phyloP scores from a whole-genome alignment of 1,284 basidiomycete species.

The Boletus semigastroideus region DNA sequence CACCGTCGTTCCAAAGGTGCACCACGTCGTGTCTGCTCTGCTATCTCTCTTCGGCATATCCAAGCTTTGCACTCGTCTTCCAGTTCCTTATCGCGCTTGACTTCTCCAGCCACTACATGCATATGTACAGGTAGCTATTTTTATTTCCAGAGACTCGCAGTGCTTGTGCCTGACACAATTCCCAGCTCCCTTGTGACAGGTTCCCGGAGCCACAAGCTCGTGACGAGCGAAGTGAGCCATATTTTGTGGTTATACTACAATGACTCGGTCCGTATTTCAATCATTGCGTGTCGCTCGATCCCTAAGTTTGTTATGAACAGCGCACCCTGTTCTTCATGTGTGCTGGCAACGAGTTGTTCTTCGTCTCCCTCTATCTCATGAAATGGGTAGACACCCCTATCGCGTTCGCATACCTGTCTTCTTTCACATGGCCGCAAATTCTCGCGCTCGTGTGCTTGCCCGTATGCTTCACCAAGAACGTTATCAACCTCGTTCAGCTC shows the following conservation, averaged over 20 bases:
- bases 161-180: conserved; percentile 4
- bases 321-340: conserved; percentile 90
- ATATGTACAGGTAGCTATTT: conserved; percentile 90
- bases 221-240: conserved; percentile 88
- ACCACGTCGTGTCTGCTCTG: conserved; percentile 95
- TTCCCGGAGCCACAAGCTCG: conserved; percentile 88
- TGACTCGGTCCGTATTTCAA: conserved; percentile 59
- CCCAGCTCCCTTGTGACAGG: conserved; percentile 90
- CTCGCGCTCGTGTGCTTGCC: conserved; percentile 70
- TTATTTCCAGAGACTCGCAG: background rate
- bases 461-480: conserved; percentile 83
- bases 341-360: conserved; percentile 97
- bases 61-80: conserved; percentile 80
- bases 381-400: conserved; percentile 78
- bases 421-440: conserved; percentile 80
- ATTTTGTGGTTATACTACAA: conserved; percentile 96
- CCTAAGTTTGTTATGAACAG: conserved; percentile 38
- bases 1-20: conserved; percentile 57
- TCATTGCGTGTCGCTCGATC: conserved; percentile 4
- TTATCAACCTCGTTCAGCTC: conserved; percentile 95
- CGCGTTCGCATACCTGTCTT: conserved; percentile 12
- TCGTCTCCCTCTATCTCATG: conserved; percentile 94
- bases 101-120: conserved; percentile 99
- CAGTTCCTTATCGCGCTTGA: conserved; percentile 97
- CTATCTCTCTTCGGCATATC: conserved; percentile 91